Evolutionary conservation across 1,284 basidiomycete species (phyloP).

Genomic region (Ustilago shanxiensis): DNA sequence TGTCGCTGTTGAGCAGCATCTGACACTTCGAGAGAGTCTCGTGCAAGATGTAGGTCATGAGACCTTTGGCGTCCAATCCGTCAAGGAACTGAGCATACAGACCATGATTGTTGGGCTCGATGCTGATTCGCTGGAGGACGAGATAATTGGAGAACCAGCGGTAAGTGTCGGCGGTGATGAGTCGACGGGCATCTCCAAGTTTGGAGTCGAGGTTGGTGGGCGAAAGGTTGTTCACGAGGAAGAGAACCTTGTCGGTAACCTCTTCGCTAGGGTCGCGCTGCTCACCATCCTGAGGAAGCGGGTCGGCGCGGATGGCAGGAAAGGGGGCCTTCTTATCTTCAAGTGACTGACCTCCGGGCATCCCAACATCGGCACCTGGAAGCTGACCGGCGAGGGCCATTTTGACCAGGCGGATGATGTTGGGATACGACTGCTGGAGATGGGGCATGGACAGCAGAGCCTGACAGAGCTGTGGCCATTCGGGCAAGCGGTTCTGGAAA

Average conservation of each 20-base stretch:
- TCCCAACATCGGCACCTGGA: constrained; percentile 33
- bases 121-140: constrained; percentile 93
- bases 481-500: constrained; percentile 87
- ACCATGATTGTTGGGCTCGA: constrained; percentile 96
- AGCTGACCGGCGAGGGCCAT: constrained; percentile 54
- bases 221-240: constrained; percentile 98
- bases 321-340: constrained; percentile 70
- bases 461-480: constrained; percentile 94
- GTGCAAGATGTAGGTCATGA: constrained; percentile 79
- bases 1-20: constrained; percentile 92
- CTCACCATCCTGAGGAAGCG: constrained; percentile 69
- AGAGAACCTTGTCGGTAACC: constrained; percentile 91
- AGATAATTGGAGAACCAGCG: constrained; percentile 98
- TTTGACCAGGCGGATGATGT: constrained; percentile 74
- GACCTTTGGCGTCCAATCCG: constrained; percentile 73
- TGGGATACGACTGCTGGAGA: constrained; percentile 86
- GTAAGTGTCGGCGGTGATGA: constrained; percentile 61
- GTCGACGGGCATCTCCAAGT: constrained; percentile 65
- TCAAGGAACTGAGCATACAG: constrained; percentile 95
- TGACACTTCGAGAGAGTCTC: constrained; percentile 85
- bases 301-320: constrained; percentile 70
- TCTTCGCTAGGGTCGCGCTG: constrained; percentile 81
- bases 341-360: constrained; percentile 39
- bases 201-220: constrained; percentile 89
- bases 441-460: constrained; percentile 89